Percentiles rank a stretch among this genome's conserved stretches.
Evolutionary conservation across 192 early-diverging fungal species (phyloP).

Genomic region (Martensiomyces pterosporus): DNA sequence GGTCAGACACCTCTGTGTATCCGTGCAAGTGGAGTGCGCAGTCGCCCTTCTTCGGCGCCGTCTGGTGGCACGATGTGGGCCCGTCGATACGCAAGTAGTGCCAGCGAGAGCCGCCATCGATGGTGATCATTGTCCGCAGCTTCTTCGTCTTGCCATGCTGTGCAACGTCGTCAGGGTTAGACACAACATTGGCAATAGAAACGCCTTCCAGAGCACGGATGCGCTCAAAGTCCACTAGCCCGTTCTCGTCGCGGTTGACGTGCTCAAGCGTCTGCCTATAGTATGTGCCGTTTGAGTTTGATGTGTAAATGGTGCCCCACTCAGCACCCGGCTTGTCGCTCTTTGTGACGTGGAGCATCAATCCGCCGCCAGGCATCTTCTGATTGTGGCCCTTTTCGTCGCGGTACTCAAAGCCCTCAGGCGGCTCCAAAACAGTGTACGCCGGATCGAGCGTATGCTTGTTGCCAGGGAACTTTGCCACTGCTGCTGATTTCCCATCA

Average conservation of each 20-base stretch:
- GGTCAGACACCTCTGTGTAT: constrained; percentile 78
- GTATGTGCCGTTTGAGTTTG: constrained; percentile 85
- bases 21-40: constrained; percentile 82
- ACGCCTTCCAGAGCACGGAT: constrained; percentile 81
- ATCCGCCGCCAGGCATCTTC: constrained; percentile 48
- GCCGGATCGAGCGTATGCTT: constrained; percentile 52
- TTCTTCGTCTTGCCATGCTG: constrained; percentile 54
- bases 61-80: constrained; percentile 50
- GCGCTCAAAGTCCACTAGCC: constrained; percentile 92
- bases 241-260: constrained; percentile 68
- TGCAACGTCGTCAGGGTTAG: constrained; percentile 59
- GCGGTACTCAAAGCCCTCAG: constrained; percentile 44
- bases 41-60: constrained; percentile 32
- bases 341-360: constrained; percentile 67
- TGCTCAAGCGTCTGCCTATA: constrained; percentile 66
- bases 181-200: constrained; percentile 74
- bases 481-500: constrained; percentile 65
- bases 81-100: constrained; percentile 31
- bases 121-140: constrained; percentile 65
- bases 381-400: constrained; percentile 27
- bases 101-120: constrained; percentile 83
- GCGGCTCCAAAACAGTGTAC: constrained; percentile 70
- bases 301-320: constrained; percentile 84
- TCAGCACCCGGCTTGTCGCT: constrained; percentile 54
- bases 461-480: constrained; percentile 76